Base-by-base conservation (phyloP, 2,329 filamentous ascomycete species). In the Phyllosticta citribraziliensis region DNA sequence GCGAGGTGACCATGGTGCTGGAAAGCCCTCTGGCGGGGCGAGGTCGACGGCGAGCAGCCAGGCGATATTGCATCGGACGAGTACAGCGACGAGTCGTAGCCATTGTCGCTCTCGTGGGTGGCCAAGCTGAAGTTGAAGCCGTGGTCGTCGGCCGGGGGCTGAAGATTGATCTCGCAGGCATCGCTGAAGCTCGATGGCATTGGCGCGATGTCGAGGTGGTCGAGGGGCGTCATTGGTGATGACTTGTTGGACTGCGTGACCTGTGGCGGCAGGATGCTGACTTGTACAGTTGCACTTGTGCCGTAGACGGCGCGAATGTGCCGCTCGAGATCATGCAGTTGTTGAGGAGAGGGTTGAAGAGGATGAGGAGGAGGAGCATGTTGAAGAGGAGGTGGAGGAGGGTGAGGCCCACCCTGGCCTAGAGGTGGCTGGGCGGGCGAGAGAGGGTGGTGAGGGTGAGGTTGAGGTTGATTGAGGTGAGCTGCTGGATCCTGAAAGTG, bases 161-260 rank as follows among this genome's bases (percentile, higher is more conserved):
- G 67, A n/a, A 76, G 74, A 64, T 78, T 76, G 50, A 80, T 70
- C 51, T 76, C 75, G 47, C 72, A 69, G 69, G 81, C 74, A 52
- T 79, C 81, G 73, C 84, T 76, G 67, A 84, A 86, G 63, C 82
- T 82, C 17, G 80, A 77, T 65, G 83, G 78, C 74, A 87, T 79
- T 64, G 82, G 77, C 67, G 82, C 73, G 63, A 78, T 75, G 70
- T 83, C 77, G 67, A 84, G 77, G 64, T 74, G 71, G 64, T 76
- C 75, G 68, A 75, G 74, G 59, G 66, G 70, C 62, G 69, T 63
- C 59, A 74, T 70, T 14, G 67, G 71, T 19, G 62, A 63, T 60
- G 73, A 67, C 64, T 76, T 75, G 20, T 47, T 47, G 50, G 51
- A 51, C 63, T 78, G 75, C n/a, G 67, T 77, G 79, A 69, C 70